Evolutionary conservation across 164 flowering plant species (phyloP).

Genomic region (Dillenia suffruticosa): DNA sequence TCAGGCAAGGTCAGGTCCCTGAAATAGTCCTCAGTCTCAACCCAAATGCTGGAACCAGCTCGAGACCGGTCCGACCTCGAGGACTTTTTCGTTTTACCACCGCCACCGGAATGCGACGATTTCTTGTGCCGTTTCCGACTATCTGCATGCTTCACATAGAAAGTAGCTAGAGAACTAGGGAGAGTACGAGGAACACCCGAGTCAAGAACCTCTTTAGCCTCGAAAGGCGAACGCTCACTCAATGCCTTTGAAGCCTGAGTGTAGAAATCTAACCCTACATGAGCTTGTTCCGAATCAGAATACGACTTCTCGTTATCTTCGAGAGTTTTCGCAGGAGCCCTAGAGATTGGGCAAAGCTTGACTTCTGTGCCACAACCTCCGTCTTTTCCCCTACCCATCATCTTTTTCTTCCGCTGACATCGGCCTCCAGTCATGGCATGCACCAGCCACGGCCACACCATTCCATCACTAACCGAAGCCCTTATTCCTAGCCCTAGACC

Average conservation of each 20-base stretch:
- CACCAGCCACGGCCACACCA: constrained; percentile 19
- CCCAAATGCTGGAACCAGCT: constrained; percentile 48
- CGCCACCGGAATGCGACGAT: constrained; percentile 47
- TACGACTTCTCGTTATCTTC: background rate
- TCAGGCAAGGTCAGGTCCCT: constrained; percentile 54
- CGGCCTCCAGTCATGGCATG: constrained; percentile 43
- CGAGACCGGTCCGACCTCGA: constrained; percentile 15
- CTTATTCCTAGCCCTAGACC: constrained; percentile 5
- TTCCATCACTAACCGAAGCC: constrained; percentile 37
- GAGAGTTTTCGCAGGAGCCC: constrained; percentile 16
- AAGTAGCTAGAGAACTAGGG: constrained; percentile 54
- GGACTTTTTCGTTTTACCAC: constrained; percentile 21
- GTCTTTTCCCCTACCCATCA: constrained; percentile 65
- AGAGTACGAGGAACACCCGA: constrained; percentile 36
- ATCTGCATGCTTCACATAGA: constrained; percentile 39
- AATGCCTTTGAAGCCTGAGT: constrained; percentile 73
- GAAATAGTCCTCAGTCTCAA: constrained; percentile 71
- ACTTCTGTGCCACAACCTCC: constrained; percentile 51
- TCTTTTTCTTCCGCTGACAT: constrained; percentile 52
- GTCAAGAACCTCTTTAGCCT: constrained; percentile 41
- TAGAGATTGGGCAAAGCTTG: constrained; percentile 33
- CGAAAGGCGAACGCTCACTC: constrained; percentile 66
- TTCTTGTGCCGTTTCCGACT: constrained; percentile 63
- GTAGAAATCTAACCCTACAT: constrained; percentile 36
- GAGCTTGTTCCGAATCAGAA: constrained; percentile 1